A percentile compares a stretch with the other conserved stretches of the same genome.
These are phyloP conservation scores for Hypoxylon rubiginosum DNA, from an alignment of 2,329 filamentous ascomycete genomes.

Conservation along the genomic window DNA sequence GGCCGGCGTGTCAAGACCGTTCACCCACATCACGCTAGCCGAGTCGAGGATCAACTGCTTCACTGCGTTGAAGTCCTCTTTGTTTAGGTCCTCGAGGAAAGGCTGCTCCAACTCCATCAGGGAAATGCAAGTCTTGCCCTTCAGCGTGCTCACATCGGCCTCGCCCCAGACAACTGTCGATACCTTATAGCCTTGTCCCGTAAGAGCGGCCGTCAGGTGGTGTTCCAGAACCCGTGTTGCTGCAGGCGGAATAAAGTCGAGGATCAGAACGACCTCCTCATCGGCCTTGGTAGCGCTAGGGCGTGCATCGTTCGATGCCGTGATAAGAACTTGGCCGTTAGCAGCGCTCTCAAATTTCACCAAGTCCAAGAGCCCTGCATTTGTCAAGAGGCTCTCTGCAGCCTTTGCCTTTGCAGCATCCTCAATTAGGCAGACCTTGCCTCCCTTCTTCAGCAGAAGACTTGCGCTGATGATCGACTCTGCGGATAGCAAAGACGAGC, in stretches of 20 bases:
- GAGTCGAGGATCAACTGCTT: constrained; percentile 3
- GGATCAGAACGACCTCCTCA: background rate
- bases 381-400: background rate
- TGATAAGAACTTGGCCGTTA: background rate
- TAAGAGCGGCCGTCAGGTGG: background rate
- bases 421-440: background rate
- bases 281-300: background rate
- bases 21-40: constrained; percentile 4
- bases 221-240: constrained; percentile 3
- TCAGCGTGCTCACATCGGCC: background rate
- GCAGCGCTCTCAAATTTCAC: background rate
- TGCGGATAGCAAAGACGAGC: background rate
- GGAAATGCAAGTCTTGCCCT: background rate
- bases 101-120: constrained; percentile 1
- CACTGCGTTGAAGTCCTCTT: constrained; percentile 2
- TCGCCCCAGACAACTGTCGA: constrained; percentile 3
- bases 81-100: background rate
- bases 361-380: background rate
- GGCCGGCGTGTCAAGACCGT: constrained; percentile 1
- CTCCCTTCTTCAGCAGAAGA: background rate
- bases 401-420: background rate
- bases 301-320: background rate
- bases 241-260: constrained; percentile 3
- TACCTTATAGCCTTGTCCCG: background rate
- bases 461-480: background rate